Evolutionary conservation across 176 grass and related monocot species (phyloP).

Genomic region (Lolium perenne): DNA sequence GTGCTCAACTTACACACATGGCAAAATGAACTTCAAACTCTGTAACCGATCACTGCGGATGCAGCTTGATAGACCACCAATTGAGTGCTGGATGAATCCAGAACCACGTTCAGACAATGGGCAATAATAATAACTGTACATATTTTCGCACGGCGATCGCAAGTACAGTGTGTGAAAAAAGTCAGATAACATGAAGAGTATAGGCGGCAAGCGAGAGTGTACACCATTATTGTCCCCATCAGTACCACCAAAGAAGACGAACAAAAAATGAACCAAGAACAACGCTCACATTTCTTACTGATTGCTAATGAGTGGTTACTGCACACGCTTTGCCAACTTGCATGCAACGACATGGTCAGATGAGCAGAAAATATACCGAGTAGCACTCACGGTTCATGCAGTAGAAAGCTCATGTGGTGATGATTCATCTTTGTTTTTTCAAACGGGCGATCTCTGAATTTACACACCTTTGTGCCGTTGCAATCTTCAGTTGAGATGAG

Average conservation of each 20-base stretch:
- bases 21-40: background rate
- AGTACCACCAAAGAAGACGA: background rate
- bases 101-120: background rate
- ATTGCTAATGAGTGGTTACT: conserved; percentile 45
- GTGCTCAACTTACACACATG: too few relatives aligned
- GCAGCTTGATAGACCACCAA: background rate
- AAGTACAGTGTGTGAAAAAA: background rate
- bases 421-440: conserved; percentile 28
- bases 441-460: background rate
- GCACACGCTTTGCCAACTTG: conserved; percentile 32
- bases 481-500: conserved; percentile 7
- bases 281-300: conserved; percentile 22
- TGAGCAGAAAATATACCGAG: background rate
- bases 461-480: background rate
- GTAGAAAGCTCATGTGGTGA: conserved; percentile 22
- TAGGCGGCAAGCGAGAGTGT: background rate
- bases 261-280: background rate
- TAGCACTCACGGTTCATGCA: conserved; percentile 30
- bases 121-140: background rate
- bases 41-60: background rate
- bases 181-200: background rate
- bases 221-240: background rate
- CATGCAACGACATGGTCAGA: background rate
- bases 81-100: background rate
- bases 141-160: background rate